Evolutionary conservation across 2,329 filamentous ascomycete species (phyloP).

Genomic region (Colletotrichum brevisporum): DNA sequence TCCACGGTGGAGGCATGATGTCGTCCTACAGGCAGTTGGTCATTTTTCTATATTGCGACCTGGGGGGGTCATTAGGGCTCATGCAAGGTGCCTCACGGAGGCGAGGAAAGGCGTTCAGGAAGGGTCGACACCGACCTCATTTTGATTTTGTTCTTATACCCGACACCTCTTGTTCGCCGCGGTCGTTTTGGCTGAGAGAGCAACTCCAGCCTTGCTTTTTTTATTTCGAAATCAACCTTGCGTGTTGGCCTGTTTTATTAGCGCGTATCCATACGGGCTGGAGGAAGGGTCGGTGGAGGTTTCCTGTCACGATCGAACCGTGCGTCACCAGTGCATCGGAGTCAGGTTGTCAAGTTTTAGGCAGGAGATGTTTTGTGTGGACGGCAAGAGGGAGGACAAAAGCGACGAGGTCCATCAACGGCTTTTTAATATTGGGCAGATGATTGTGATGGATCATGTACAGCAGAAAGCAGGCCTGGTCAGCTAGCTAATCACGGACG

Average conservation of each 20-base stretch:
- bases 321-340: constrained; percentile 6
- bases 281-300: neutral
- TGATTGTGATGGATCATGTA: constrained; percentile 37
- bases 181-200: constrained; percentile 30
- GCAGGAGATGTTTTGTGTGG: neutral
- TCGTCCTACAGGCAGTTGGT: constrained; percentile 41
- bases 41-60: constrained; percentile 3
- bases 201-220: constrained; percentile 6
- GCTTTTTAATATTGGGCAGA: constrained; percentile 36
- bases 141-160: constrained; percentile 51
- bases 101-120: constrained; percentile 37
- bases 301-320: constrained; percentile 14
- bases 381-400: constrained; percentile 14
- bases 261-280: constrained; percentile 31
- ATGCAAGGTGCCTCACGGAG: constrained; percentile 14
- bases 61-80: neutral
- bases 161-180: constrained; percentile 52
- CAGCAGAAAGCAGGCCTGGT: constrained; percentile 39
- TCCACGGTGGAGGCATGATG: constrained; percentile 43
- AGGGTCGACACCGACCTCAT: constrained; percentile 22
- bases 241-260: constrained; percentile 38
- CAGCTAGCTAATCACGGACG: constrained; percentile 38
- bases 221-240: constrained; percentile 10
- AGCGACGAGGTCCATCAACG: constrained; percentile 29
- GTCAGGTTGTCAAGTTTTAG: constrained; percentile 5